Evolutionary conservation across 2,329 filamentous ascomycete genomes (phyloP).

Genomic region (Alternaria novae-zelandiae): DNA sequence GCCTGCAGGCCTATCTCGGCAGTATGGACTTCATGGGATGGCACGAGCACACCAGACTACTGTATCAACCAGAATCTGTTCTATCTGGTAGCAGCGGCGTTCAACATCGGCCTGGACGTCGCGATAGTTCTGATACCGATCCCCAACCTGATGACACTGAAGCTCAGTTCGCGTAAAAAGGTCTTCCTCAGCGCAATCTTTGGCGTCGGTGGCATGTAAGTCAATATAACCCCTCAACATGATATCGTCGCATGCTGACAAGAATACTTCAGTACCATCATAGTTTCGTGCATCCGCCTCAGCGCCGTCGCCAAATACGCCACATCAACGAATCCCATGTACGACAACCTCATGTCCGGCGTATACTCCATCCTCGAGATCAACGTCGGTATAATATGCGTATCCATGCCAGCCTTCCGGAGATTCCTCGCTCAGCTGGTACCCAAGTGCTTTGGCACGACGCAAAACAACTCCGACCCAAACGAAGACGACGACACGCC

Average conservation of each 20-base stretch:
- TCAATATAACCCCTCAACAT: neutral
- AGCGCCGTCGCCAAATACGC: constrained; percentile 50
- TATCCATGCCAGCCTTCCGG: constrained; percentile 24
- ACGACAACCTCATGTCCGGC: constrained; percentile 33
- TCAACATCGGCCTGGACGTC: constrained; percentile 30
- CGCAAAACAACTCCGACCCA: neutral
- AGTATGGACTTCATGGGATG: constrained; percentile 31
- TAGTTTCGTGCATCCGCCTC: constrained; percentile 51
- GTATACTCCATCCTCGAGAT: constrained; percentile 24
- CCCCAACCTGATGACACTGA: constrained; percentile 22
- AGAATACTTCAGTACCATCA: constrained; percentile 23
- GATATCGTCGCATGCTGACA: constrained; percentile 3
- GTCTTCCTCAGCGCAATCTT: constrained; percentile 42
- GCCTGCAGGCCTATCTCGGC: constrained; percentile 27
- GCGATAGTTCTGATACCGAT: constrained; percentile 21
- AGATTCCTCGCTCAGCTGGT: constrained; percentile 35
- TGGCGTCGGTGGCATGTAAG: constrained; percentile 45
- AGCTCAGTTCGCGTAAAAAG: constrained; percentile 34
- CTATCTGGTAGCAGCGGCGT: constrained; percentile 10
- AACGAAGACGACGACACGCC: constrained; percentile 4
- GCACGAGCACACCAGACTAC: constrained; percentile 16
- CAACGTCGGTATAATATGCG: constrained; percentile 24
- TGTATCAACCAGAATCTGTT: constrained; percentile 34
- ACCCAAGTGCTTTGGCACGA: constrained; percentile 31
- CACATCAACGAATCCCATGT: constrained; percentile 47